These are phyloP conservation scores for Lathyrus oleraceus DNA, from an alignment of 306 rosid species.

Conservation along the genomic window DNA sequence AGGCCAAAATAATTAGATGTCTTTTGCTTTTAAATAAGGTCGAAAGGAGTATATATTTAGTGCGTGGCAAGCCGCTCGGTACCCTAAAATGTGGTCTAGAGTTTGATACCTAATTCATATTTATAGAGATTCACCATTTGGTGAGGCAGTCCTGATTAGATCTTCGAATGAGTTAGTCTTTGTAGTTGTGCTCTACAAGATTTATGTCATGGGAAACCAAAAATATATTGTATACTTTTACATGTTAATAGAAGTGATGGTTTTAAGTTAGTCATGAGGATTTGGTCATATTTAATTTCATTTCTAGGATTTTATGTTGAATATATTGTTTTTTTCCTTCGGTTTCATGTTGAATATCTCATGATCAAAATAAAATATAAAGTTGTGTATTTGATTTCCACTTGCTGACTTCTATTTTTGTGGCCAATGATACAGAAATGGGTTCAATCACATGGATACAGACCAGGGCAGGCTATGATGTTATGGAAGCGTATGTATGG, in stretches of 20 bases:
- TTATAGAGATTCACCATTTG: neutral
- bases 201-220: neutral
- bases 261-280: constrained; percentile 5
- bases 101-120: neutral
- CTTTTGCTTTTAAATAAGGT: too few species aligned
- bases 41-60: neutral
- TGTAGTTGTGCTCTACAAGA: neutral
- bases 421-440: constrained; percentile 55
- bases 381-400: constrained; percentile 1
- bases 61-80: neutral
- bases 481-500: constrained; percentile 93
- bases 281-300: neutral
- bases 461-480: constrained; percentile 93
- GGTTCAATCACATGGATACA: constrained; percentile 81
- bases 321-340: neutral
- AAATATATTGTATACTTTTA: neutral
- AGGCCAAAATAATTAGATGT: too few species aligned
- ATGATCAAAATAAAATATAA: neutral
- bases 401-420: constrained; percentile 11
- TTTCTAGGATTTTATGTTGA: constrained; percentile 13
- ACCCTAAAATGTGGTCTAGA: neutral
- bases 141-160: neutral
- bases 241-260: neutral
- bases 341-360: constrained; percentile 9
- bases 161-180: neutral